phyloP scores from a whole-genome alignment of 192 early-diverging fungal species.

The Coemansia erecta region DNA sequence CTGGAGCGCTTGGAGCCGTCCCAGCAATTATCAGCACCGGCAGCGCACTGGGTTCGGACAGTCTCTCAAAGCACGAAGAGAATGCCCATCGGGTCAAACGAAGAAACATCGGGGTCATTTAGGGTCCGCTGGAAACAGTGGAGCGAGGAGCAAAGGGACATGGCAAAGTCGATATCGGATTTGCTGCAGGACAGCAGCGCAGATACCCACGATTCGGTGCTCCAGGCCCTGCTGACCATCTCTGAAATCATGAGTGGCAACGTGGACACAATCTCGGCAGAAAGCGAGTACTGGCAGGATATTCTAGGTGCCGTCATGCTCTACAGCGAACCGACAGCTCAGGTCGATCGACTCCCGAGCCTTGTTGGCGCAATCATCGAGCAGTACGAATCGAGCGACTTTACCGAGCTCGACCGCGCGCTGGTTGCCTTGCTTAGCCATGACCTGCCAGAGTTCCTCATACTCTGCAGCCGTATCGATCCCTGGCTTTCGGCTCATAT shows the following conservation, averaged over 20 bases:
- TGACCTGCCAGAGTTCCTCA: conserved; percentile 51
- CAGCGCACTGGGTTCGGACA: conserved; percentile 30
- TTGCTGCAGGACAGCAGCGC: conserved; percentile 4
- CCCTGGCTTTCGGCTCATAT: conserved; percentile 64
- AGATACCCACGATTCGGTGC: conserved; percentile 7
- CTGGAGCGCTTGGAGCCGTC: conserved; percentile 24
- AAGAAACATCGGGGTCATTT: conserved; percentile 40
- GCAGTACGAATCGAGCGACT: conserved; percentile 31
- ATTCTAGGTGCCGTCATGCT: conserved; percentile 53
- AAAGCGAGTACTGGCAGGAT: conserved; percentile 55
- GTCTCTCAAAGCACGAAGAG: conserved; percentile 15
- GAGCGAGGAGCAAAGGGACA: conserved; percentile 26
- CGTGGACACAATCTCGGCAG: conserved; percentile 32
- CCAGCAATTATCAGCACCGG: conserved; percentile 10
- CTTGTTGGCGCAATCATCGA: conserved; percentile 15
- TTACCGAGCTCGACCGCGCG: conserved; percentile 32
- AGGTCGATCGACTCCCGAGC: conserved; percentile 28
- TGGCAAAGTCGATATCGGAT: conserved; percentile 16
- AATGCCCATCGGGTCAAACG: conserved; percentile 41
- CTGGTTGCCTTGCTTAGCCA: conserved; percentile 45
- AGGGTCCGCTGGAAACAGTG: conserved; percentile 34
- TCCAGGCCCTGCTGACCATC: conserved; percentile 16
- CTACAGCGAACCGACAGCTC: conserved; percentile 54
- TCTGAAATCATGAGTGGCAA: conserved; percentile 43
- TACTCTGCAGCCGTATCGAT: conserved; percentile 46